These are phyloP conservation scores for Neofusicoccum sp. DNA, from an alignment of 2,329 filamentous ascomycete species.

Conservation along the genomic window DNA sequence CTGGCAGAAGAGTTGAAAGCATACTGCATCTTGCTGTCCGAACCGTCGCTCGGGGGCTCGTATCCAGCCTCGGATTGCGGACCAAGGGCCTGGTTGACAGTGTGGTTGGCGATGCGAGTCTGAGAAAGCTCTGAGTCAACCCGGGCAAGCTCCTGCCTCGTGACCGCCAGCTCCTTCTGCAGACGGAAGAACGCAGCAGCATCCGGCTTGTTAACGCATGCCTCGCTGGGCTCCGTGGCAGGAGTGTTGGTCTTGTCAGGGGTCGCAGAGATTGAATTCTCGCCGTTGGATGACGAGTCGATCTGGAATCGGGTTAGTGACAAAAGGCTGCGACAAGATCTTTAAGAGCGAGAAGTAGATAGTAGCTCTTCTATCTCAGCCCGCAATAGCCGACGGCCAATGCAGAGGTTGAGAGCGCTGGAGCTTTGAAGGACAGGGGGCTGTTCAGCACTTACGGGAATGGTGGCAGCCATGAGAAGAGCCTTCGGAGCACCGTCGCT, in stretches of 20 bases:
- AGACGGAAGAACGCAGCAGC: slow-evolving; percentile 64
- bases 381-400: no score
- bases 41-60: slow-evolving; percentile 45
- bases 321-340: no score
- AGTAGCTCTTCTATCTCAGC: no score
- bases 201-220: slow-evolving; percentile 33
- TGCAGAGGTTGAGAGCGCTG: no score
- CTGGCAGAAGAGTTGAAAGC: slow-evolving; percentile 50
- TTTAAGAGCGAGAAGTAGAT: no score
- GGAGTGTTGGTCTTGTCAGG: slow-evolving; percentile 46
- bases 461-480: neutral
- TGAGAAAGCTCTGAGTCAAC: slow-evolving; percentile 71
- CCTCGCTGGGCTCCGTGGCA: slow-evolving; percentile 25
- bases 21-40: slow-evolving; percentile 49
- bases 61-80: slow-evolving; percentile 52
- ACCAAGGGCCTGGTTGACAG: slow-evolving; percentile 56
- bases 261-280: slow-evolving; percentile 62
- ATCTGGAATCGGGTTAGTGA: slow-evolving; percentile 21
- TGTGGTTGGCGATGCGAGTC: slow-evolving; percentile 60
- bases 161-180: slow-evolving; percentile 68
- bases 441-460: slow-evolving; percentile 4
- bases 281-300: slow-evolving; percentile 53
- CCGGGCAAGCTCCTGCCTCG: slow-evolving; percentile 67
- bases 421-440: no score
- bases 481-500: neutral